Base-by-base conservation (phyloP, 495 filamentous ascomycete species). In the Podospora bellae-mahoneyi region DNA sequence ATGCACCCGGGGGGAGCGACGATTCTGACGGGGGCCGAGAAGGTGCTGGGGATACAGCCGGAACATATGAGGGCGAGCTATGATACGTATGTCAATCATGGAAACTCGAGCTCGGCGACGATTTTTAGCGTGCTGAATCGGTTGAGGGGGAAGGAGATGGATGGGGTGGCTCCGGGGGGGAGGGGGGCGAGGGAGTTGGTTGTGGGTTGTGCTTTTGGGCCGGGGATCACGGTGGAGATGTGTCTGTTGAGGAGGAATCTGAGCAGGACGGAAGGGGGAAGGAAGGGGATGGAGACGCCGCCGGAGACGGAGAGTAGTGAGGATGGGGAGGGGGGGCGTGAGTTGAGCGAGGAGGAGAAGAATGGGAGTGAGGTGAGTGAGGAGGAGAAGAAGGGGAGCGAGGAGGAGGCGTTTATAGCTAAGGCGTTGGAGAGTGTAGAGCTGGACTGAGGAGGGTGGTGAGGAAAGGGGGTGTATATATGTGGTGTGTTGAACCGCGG, bases 1-100 rank as follows among this genome's bases (percentile, higher is more conserved):
- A 80, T 90, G 68, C 88, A 91, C 72, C 88, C 88, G 0, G 88
- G 88, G 4, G 88, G 88, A 39, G 75, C 84, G 18, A 86, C 87
- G 9, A 89, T 91, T 64, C 81, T 90, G 15, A 84, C 86, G 5
- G 85, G 86, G 6, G 85, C 87, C 1, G 84, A 89, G 73, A 75
- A 77, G 53, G 80, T 78, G 10, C 80, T 88, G 79, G 69, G 75
- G 19, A 81, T 91, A 23, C 81, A 83, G 0, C 75, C 84, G 1
- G 82, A 87, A 70, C 84, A 88, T 66, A 81, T 90, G 79, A 81
- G 84, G 65, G 86, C 86, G 5, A 85, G 81, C 67, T 87, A 88
- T 67, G 86, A 88, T 67, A 84, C 85, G 66, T 90, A 90, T 74
- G 84, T 87, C 64, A 83, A 83, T 59, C 87, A 87, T 69, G 87